Conservation (phyloP, 2,329 filamentous ascomycete species). For the Lasiodiplodia sp. region DNA sequence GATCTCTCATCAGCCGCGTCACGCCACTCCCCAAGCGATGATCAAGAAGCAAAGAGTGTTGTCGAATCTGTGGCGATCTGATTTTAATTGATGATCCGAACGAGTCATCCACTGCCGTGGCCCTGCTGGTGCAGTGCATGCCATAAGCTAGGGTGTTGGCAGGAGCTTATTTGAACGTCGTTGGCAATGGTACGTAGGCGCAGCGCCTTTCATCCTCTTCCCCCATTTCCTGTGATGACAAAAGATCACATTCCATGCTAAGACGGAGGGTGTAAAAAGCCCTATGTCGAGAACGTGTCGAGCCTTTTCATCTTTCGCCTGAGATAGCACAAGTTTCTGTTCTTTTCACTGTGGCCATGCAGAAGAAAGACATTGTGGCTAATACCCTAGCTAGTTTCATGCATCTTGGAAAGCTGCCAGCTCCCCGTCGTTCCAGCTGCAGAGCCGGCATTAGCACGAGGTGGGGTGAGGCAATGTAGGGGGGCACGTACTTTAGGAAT, state of each 20-base stretch:
- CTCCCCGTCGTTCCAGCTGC: constrained; percentile 32
- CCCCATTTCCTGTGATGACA: constrained; percentile 34
- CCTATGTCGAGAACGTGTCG: constrained; percentile 32
- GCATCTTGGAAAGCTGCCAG: constrained; percentile 29
- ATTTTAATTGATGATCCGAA: constrained; percentile 23
- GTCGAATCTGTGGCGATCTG: constrained; percentile 31
- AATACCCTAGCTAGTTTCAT: constrained; percentile 19
- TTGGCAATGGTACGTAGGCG: constrained; percentile 1
- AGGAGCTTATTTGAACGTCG: constrained; percentile 20
- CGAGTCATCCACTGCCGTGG: constrained; percentile 1
- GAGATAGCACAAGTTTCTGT: constrained; percentile 22
- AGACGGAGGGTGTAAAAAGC: constrained; percentile 35
- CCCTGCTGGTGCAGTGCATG: neutral
- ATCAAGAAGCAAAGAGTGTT: constrained; percentile 27
- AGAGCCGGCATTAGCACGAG: constrained; percentile 5
- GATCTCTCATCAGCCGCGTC: constrained; percentile 23
- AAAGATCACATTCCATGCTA: constrained; percentile 41
- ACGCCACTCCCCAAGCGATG: constrained; percentile 29
- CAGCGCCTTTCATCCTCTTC: neutral
- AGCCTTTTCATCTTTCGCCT: constrained; percentile 38
- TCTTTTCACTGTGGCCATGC: constrained; percentile 9
- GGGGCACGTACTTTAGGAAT: constrained; percentile 68
- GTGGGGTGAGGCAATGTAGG: no score
- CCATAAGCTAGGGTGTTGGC: neutral
- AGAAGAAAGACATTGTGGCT: neutral